Percentiles rank a stretch among this genome's conserved stretches.
These are phyloP conservation scores for Stenocarpella maydis DNA, from an alignment of 2,329 filamentous ascomycete species.

Conservation along the genomic window DNA sequence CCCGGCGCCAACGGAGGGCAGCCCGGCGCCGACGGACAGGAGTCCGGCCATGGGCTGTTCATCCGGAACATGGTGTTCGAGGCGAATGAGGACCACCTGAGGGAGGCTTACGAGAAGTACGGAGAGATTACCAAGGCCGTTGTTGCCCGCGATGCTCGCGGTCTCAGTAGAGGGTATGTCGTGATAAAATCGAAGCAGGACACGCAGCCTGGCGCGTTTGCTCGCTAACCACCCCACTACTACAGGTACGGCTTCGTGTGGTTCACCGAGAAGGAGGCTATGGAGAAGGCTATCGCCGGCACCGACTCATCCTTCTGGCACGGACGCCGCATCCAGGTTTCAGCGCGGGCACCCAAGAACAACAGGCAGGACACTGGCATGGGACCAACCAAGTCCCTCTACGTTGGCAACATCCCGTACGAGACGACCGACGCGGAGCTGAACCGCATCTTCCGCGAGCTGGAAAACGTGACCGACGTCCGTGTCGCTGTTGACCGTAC, in stretches of 20 bases:
- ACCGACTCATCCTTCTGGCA: slow-evolving; percentile 50
- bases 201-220: not conserved
- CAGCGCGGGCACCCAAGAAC: slow-evolving; percentile 34
- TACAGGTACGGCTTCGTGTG: slow-evolving; percentile 47
- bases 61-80: slow-evolving; percentile 49
- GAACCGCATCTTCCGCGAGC: slow-evolving; percentile 76
- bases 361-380: not conserved
- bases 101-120: slow-evolving; percentile 45
- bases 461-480: slow-evolving; percentile 76
- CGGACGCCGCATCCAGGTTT: slow-evolving; percentile 46
- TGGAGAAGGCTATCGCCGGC: slow-evolving; percentile 40
- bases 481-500: slow-evolving; percentile 83
- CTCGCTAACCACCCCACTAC: slow-evolving; percentile 30
- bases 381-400: slow-evolving; percentile 56
- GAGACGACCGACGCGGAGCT: slow-evolving; percentile 86
- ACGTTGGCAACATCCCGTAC: slow-evolving; percentile 86
- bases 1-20: not conserved
- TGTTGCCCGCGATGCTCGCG: slow-evolving; percentile 46
- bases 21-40: slow-evolving; percentile 20
- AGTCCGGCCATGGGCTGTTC: slow-evolving; percentile 42
- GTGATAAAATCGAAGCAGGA: not conserved
- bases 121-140: slow-evolving; percentile 40
- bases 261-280: slow-evolving; percentile 39
- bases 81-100: slow-evolving; percentile 46
- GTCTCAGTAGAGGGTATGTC: slow-evolving; percentile 47